Evolutionary conservation across 768 basidiomycete genomes (phyloP).

Genomic region (Leccinum broughii): DNA sequence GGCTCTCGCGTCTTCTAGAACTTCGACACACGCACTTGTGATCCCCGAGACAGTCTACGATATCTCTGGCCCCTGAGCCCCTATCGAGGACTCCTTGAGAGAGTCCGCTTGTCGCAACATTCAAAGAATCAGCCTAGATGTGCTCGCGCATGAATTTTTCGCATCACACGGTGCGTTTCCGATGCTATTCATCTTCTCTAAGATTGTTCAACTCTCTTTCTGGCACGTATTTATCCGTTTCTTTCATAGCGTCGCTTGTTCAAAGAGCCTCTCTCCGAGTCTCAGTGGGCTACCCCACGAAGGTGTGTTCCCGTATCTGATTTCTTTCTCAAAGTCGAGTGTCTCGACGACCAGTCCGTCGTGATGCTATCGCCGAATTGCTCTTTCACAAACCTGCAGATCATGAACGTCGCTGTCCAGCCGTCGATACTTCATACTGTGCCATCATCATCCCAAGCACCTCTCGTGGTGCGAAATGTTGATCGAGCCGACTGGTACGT

Average conservation of each 20-base stretch:
- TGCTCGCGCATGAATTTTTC: slow-evolving; percentile 11
- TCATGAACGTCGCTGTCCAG: no score
- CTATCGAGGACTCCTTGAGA: not conserved
- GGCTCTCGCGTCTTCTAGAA: not conserved
- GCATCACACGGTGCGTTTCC: not conserved
- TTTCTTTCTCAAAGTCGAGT: not conserved
- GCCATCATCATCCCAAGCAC: no score
- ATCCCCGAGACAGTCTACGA: slow-evolving; percentile 6
- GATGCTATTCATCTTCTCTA: not conserved
- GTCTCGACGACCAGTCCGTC: not conserved
- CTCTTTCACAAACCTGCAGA: slow-evolving; percentile 6
- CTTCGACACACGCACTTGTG: not conserved
- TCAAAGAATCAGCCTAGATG: slow-evolving; percentile 14
- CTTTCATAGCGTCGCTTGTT: not conserved
- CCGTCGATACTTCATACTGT: no score
- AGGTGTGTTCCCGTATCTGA: slow-evolving; percentile 5
- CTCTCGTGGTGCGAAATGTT: no score
- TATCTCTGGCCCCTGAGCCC: slow-evolving; percentile 5
- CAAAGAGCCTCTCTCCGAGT: slow-evolving; percentile 1
- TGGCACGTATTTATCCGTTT: not conserved
- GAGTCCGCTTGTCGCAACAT: not conserved
- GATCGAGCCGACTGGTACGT: no score
- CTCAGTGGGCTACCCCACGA: not conserved
- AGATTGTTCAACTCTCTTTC: not conserved
- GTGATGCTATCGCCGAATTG: not conserved